phyloP scores from a whole-genome alignment of 768 basidiomycete species.

The Boletus coccyginus region DNA sequence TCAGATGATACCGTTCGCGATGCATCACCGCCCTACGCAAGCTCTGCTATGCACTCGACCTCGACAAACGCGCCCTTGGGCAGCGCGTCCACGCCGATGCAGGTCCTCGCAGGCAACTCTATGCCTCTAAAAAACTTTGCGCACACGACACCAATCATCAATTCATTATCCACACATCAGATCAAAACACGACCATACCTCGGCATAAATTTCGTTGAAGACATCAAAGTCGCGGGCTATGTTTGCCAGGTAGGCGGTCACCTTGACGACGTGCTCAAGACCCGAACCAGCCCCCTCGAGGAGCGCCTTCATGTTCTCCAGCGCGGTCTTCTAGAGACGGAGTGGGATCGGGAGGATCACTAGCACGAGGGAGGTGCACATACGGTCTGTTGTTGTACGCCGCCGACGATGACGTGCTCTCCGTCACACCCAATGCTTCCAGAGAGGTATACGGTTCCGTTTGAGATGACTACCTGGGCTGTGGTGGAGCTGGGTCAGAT shows the following conservation, averaged over 20 bases:
- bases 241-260: conserved; percentile 39
- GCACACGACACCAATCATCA: not conserved
- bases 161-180: not conserved
- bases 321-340: conserved; percentile 32
- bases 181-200: conserved; percentile 21
- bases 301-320: conserved; percentile 38
- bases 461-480: conserved; percentile 39
- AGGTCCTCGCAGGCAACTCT: conserved; percentile 54
- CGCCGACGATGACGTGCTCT: conserved; percentile 35
- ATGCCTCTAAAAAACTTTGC: conserved; percentile 45
- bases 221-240: conserved; percentile 35
- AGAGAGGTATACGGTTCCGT: conserved; percentile 37
- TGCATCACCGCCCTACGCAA: not conserved
- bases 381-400: conserved; percentile 38
- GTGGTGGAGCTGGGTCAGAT: not conserved
- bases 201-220: conserved; percentile 39
- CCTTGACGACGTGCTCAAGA: conserved; percentile 39
- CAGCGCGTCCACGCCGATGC: conserved; percentile 52
- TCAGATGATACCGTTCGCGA: not conserved
- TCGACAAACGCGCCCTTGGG: conserved; percentile 56
- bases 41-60: conserved; percentile 58
- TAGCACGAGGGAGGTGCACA: conserved; percentile 2
- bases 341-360: not conserved
- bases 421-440: conserved; percentile 37
- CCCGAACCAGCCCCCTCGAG: conserved; percentile 38